Base-by-base conservation (phyloP, 2,329 filamentous ascomycete genomes). In the Hortaea werneckii region DNA sequence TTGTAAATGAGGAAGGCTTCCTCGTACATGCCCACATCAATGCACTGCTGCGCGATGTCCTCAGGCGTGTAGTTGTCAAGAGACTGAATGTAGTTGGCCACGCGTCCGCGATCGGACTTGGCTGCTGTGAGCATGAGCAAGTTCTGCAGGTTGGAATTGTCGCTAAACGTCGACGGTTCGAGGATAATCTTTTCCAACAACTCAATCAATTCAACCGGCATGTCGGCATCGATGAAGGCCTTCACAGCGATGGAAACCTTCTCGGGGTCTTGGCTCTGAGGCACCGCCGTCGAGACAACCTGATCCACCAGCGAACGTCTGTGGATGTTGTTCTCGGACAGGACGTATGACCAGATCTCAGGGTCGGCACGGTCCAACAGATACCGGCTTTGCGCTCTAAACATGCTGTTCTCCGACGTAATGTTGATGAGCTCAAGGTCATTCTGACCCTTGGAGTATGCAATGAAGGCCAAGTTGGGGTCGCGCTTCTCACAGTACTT, bases 371-470 rank as follows among this genome's bases (percentile, higher is more conserved):
- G 83, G 60, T 95, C 89, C 43, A 98, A 74, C 26, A 98, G 77
- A 67, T 98, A 98, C 34, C 92, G 84, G 48, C 89, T 90, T 68
- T 98, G 92, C n/a, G 86, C 86, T 59, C 89, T 85, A 77, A 95
- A 98, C 92, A 98, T 98, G n/a, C 87, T 83, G 71, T 98, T 98
- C 70, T 98, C 94, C 59, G 96, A 98, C 61, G 92, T 96, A 62
- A 98, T 90, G 67, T 85, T 92, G 68, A 98, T 90, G 46, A 98
- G 78, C 70, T 98, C 94, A 29, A 98, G 71, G 61, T 98, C 92
- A 55, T 98, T 98, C 68, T 95, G 87, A 13, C 92, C 92, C 75
- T 98, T 98, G 58, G 82, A 79, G 67, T 95, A 98, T 51, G 88
- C 86, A 63, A 96, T 95, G 68, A 85, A 95, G 3, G 87, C 90